phyloP scores from a whole-genome alignment of 2,329 filamentous ascomycete genomes.

The Hypoxylon sp. region DNA sequence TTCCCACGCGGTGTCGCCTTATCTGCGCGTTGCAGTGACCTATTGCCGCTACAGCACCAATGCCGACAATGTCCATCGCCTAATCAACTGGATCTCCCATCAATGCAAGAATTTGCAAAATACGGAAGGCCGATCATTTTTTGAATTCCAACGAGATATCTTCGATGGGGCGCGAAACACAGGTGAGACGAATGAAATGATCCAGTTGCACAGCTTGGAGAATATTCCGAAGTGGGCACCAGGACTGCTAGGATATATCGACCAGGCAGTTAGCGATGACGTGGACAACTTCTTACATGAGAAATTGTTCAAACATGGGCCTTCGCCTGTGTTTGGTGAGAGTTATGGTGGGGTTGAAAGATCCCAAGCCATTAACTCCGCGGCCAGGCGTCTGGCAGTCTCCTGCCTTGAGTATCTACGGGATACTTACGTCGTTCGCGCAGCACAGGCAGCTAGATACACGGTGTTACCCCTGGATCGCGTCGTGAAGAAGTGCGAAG shows the following conservation, averaged over 20 bases:
- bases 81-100: constrained; percentile 61
- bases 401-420: constrained; percentile 64
- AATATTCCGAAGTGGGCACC: constrained; percentile 66
- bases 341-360: constrained; percentile 53
- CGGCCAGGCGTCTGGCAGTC: constrained; percentile 61
- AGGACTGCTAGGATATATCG: constrained; percentile 64
- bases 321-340: constrained; percentile 51
- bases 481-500: constrained; percentile 60
- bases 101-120: constrained; percentile 64
- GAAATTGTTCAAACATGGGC: constrained; percentile 60
- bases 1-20: constrained; percentile 66
- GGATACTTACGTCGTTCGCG: constrained; percentile 62
- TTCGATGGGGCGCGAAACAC: constrained; percentile 54
- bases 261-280: constrained; percentile 59
- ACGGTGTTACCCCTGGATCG: constrained; percentile 61
- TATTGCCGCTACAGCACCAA: constrained; percentile 66
- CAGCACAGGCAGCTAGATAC: constrained; percentile 60
- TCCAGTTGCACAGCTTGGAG: constrained; percentile 53
- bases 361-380: constrained; percentile 54
- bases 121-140: constrained; percentile 64
- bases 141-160: constrained; percentile 61
- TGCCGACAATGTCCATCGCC: constrained; percentile 54
- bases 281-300: constrained; percentile 63
- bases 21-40: constrained; percentile 68
- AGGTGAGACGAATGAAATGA: constrained; percentile 50